Base-by-base conservation (phyloP, 768 basidiomycete genomes). In the Rhizopogon vinicolor region DNA sequence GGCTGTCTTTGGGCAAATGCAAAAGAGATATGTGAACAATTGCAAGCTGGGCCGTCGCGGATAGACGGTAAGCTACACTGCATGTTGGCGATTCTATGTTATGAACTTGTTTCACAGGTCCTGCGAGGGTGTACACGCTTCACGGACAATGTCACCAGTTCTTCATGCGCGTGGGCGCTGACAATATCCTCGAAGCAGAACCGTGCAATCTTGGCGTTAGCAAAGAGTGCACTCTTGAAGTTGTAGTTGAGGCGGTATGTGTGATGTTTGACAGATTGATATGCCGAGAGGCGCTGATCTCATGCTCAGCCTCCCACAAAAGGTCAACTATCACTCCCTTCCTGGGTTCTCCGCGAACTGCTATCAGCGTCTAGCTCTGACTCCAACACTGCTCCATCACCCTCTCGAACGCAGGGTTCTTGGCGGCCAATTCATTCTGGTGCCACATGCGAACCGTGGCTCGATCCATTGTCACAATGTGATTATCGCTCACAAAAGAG, bases 1-100 rank as follows among this genome's bases (percentile, higher is more conserved):
- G 84, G 81, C 60, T 82, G 84, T 4, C 86, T 78, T 61, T 90
- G 88, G 88, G 87, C 82, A 6, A 82, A 87, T 63, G 86, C 87
- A 2, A 75, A 77, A 58, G 82, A 87, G 37, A 72, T 91, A 39
- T 76, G 78, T 44, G 70, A 78, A 12, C 74, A 75, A 55, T 74
- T 90, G 22, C 88, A 91, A 65, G 60, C 66, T 0, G 75, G 83
- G 25, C 82, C 87, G 10, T 80, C 84, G 10, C 75, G 86, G 57
- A 84, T 91, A 51, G 88, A 91, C 66, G 88, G 88, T 86, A 3
- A 14, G 44, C 10, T 35, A 46, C 35, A 31, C 44, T 39, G 39
- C 54, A 13, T 31, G 18, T 46, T 56, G 33, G 46, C 41, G 25
- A 16, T 22, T 18, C 19, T 7, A 12, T 22, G 52, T 29, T 53